Conservation (phyloP, 345 rosid genomes). For the Aegle marmelos region DNA sequence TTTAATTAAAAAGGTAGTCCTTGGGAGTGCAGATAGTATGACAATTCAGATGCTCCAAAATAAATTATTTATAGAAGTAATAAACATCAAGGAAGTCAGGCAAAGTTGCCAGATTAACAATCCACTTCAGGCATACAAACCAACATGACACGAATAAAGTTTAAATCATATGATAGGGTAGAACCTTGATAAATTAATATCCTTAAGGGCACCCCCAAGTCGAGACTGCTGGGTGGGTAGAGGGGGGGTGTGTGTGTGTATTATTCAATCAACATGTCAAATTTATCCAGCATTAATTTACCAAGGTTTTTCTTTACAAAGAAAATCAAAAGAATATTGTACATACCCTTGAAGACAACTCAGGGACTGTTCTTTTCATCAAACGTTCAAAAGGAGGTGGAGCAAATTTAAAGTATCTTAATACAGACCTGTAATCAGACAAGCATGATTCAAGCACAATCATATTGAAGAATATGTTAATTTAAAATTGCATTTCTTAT, state of each 20-base stretch:
- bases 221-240: too few species aligned
- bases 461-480: background rate
- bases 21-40: background rate
- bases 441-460: background rate
- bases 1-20: background rate
- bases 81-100: background rate
- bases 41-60: background rate
- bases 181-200: too few species aligned
- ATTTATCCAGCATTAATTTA: too few species aligned
- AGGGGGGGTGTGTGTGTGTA: too few species aligned
- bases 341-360: slow-evolving; percentile 48
- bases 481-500: background rate
- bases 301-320: background rate
- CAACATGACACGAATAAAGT: background rate
- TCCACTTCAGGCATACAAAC: background rate
- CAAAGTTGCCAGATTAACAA: background rate
- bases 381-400: slow-evolving; percentile 78
- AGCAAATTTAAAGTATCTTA: slow-evolving; percentile 65
- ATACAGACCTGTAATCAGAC: slow-evolving; percentile 55
- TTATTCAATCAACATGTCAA: too few species aligned
- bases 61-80: background rate
- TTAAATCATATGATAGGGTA: background rate
- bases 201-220: too few species aligned
- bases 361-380: slow-evolving; percentile 27
- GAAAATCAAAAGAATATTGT: background rate